Percentiles rank a stretch among this genome's conserved stretches.
Conservation (phyloP, 108 stramenopile species). For the Nitzschia sp. region DNA sequence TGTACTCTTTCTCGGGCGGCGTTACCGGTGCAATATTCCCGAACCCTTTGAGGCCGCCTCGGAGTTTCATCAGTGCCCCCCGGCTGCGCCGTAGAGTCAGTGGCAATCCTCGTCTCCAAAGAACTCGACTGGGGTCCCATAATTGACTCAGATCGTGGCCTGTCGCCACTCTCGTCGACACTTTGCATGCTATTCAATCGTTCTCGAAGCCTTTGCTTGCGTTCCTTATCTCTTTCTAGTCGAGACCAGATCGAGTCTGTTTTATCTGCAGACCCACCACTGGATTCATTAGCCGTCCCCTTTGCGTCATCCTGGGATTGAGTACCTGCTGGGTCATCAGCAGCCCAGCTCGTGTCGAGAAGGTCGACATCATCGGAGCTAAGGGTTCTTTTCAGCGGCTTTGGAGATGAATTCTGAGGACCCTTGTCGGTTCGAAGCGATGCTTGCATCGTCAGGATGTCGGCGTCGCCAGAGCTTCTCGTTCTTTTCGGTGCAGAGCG, state of each 20-base stretch:
- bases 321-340: not conserved
- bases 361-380: not conserved
- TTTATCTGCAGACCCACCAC: no score
- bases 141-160: no score
- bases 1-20: not conserved
- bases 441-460: not conserved
- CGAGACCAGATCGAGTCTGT: constrained; percentile 10
- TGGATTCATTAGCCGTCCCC: not conserved
- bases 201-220: constrained; percentile 7
- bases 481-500: not conserved
- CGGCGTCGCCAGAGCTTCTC: constrained; percentile 6
- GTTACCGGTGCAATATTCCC: not conserved
- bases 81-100: not conserved
- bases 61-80: not conserved
- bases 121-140: no score
- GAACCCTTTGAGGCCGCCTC: not conserved
- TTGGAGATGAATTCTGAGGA: not conserved
- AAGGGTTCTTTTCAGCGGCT: not conserved
- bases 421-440: not conserved
- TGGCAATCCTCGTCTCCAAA: no score
- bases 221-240: constrained; percentile 19
- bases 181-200: constrained; percentile 2
- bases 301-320: not conserved
- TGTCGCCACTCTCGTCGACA: no score
- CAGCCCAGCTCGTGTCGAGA: not conserved